Evolutionary conservation across 768 basidiomycete species (phyloP).

Genomic region (Hericium erinaceus): DNA sequence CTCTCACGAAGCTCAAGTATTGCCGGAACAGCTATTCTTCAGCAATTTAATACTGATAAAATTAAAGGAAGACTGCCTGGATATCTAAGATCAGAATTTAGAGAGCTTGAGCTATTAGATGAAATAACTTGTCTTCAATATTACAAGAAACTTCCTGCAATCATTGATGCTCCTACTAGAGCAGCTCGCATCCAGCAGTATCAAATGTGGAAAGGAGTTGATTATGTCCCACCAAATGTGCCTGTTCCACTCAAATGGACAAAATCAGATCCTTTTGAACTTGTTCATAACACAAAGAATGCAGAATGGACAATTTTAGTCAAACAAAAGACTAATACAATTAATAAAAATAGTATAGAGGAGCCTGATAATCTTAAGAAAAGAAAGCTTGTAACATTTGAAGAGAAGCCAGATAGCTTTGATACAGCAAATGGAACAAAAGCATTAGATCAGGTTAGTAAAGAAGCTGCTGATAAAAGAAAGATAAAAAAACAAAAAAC

Average conservation of each 20-base stretch:
- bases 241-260: constrained; percentile 1
- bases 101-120: constrained; percentile 9
- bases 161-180: not conserved
- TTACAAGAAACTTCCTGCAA: not conserved
- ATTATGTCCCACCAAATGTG: not conserved
- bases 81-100: constrained; percentile 13
- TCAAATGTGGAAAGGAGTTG: not conserved
- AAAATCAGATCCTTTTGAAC: not conserved
- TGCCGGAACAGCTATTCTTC: constrained; percentile 12
- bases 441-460: not conserved
- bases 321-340: too few species aligned
- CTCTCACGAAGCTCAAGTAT: constrained; percentile 12
- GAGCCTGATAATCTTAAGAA: not conserved
- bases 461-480: not conserved
- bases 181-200: not conserved
- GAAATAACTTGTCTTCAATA: constrained; percentile 4
- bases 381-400: not conserved
- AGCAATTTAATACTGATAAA: constrained; percentile 4
- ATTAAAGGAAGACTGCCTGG: constrained; percentile 7
- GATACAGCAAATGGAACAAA: not conserved
- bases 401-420: not conserved
- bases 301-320: not conserved
- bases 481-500: not conserved
- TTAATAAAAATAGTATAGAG: not conserved
- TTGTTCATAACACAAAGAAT: not conserved